These are phyloP conservation scores for Paracoccidioides lutzii DNA, from an alignment of 2,329 filamentous ascomycete genomes.

Conservation along the genomic window DNA sequence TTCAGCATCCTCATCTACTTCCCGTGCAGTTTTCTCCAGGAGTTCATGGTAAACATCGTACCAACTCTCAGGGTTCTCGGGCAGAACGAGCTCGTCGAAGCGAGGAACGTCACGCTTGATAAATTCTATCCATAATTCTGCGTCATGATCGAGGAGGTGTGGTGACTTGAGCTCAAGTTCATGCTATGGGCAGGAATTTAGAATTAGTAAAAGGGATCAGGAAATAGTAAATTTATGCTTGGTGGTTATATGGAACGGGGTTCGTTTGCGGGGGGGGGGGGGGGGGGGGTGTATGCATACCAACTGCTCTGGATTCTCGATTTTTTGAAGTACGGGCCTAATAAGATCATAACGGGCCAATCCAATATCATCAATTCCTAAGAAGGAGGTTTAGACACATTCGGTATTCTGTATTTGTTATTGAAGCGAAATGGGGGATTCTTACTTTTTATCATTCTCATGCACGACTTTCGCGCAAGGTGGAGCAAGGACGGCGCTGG, in stretches of 20 bases:
- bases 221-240: neutral
- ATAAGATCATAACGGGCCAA: constrained; percentile 55
- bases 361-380: constrained; percentile 56
- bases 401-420: neutral
- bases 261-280: no score
- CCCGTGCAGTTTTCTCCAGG: constrained; percentile 44
- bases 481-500: constrained; percentile 24
- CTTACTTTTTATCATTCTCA: constrained; percentile 28
- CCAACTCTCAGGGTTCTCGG: constrained; percentile 58
- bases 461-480: constrained; percentile 24
- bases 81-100: constrained; percentile 52
- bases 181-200: constrained; percentile 20
- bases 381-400: constrained; percentile 1
- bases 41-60: constrained; percentile 63
- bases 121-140: constrained; percentile 64
- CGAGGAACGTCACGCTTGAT: constrained; percentile 65
- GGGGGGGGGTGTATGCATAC: constrained; percentile 26
- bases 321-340: constrained; percentile 53
- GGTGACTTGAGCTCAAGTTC: constrained; percentile 62
- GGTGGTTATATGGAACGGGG: neutral
- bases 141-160: constrained; percentile 56
- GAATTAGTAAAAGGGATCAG: neutral
- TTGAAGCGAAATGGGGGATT: neutral
- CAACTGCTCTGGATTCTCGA: constrained; percentile 64
- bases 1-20: constrained; percentile 46